Percentiles rank a stretch among this genome's conserved stretches.
Conservation (phyloP, 805 yeast species). For the Ogataea kodamae region DNA sequence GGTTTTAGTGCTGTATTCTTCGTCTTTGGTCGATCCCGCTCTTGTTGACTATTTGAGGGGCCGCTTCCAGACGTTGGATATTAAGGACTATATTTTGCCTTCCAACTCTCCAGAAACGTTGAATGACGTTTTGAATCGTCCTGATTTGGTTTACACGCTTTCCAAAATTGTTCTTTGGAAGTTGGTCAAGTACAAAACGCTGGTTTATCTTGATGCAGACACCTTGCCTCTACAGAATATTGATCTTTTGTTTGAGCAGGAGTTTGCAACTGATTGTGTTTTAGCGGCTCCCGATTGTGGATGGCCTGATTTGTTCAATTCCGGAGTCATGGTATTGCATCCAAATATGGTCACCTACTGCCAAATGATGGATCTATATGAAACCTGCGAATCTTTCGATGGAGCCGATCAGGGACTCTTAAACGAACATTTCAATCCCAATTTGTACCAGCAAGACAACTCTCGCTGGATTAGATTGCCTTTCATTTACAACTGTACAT, state of each 20-base stretch:
- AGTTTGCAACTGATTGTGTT: conserved; percentile 28
- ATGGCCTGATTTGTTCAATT: conserved; percentile 87
- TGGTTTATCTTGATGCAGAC: conserved; percentile 66
- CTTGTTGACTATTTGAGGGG: conserved; percentile 12
- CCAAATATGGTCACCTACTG: conserved; percentile 47
- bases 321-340: conserved; percentile 64
- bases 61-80: conserved; percentile 21
- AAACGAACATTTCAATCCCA: conserved; percentile 60
- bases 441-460: conserved; percentile 18
- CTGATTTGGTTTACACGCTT: conserved; percentile 36
- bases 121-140: conserved; percentile 24
- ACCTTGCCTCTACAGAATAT: conserved; percentile 38
- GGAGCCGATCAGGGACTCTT: conserved; percentile 92
- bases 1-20: conserved; percentile 24
- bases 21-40: conserved; percentile 13
- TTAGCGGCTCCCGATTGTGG: conserved; percentile 79
- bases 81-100: conserved; percentile 22
- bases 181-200: conserved; percentile 37
- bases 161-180: conserved; percentile 59
- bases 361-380: conserved; percentile 36
- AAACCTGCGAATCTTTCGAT: conserved; percentile 49
- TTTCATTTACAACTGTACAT: conserved; percentile 80
- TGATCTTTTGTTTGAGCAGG: conserved; percentile 28
- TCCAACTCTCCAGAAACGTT: conserved; percentile 22
- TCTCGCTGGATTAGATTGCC: conserved; percentile 67